Evolutionary conservation across 1,284 basidiomycete species (phyloP).

Genomic region (Thelephora terrestris): DNA sequence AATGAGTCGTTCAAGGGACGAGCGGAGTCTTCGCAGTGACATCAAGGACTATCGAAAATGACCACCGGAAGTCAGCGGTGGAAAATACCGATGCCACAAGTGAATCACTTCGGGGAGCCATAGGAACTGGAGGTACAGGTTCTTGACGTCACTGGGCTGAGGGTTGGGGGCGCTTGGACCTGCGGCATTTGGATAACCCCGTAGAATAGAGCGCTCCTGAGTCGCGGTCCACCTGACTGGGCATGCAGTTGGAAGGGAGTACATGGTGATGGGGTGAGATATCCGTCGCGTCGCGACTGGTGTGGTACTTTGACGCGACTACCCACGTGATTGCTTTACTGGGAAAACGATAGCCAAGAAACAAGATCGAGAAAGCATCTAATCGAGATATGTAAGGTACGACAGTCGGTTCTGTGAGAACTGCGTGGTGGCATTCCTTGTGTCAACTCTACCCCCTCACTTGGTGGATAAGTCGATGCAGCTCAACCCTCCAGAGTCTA

Average conservation of each 20-base stretch:
- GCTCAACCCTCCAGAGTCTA: too few relatives aligned
- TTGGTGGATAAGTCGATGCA: too few relatives aligned
- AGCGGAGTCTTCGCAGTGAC: slow-evolving; percentile 46
- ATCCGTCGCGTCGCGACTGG: too few relatives aligned
- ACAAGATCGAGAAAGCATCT: too few relatives aligned
- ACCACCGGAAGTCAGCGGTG: neutral
- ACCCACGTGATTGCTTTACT: too few relatives aligned
- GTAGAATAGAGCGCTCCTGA: slow-evolving; percentile 19
- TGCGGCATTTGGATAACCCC: slow-evolving; percentile 13
- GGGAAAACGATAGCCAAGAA: too few relatives aligned
- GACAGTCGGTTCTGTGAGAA: too few relatives aligned
- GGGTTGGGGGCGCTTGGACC: slow-evolving; percentile 9
- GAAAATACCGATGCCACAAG: slow-evolving; percentile 2
- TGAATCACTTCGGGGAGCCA: slow-evolving; percentile 58
- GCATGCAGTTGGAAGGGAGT: slow-evolving; percentile 13
- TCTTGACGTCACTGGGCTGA: slow-evolving; percentile 15
- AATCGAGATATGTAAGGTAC: too few relatives aligned
- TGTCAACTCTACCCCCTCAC: too few relatives aligned
- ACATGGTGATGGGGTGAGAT: neutral
- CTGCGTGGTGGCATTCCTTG: too few relatives aligned
- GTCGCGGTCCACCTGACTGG: slow-evolving; percentile 22
- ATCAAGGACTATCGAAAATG: slow-evolving; percentile 46
- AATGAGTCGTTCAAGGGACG: slow-evolving; percentile 33
- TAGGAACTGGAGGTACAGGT: slow-evolving; percentile 58
- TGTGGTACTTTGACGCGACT: too few relatives aligned